A percentile compares a stretch with the other conserved stretches of the same genome.
phyloP scores from a whole-genome alignment of 352 stramenopile genomes.

The Pythium grandisporangium region DNA sequence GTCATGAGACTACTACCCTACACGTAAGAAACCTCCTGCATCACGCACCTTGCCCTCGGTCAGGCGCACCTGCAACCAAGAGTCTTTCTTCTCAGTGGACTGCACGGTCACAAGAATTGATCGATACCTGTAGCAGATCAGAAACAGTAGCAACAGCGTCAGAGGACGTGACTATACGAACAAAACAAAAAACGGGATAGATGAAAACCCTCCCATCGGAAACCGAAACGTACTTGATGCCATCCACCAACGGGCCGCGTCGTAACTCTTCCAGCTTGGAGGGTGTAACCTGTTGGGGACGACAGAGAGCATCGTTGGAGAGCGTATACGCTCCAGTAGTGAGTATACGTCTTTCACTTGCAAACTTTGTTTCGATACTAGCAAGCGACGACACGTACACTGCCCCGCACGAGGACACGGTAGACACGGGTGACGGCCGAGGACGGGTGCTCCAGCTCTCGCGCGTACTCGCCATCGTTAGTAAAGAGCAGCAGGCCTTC shows the following conservation, averaged over 20 bases:
- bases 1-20: background rate
- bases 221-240: constrained; percentile 43
- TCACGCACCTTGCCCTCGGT: constrained; percentile 73
- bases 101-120: constrained; percentile 62
- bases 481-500: constrained; percentile 90
- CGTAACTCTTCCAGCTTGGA: constrained; percentile 77
- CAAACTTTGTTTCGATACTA: too few species aligned
- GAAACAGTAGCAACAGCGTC: background rate
- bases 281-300: constrained; percentile 42
- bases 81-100: constrained; percentile 82
- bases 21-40: background rate
- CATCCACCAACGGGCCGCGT: constrained; percentile 72
- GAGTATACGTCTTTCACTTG: too few species aligned
- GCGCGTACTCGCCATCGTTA: constrained; percentile 87
- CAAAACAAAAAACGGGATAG: too few species aligned
- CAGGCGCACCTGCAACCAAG: constrained; percentile 83
- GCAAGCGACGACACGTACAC: too few species aligned
- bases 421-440: constrained; percentile 71
- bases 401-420: constrained; percentile 74
- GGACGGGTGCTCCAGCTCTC: constrained; percentile 83
- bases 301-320: too few species aligned
- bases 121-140: constrained; percentile 27
- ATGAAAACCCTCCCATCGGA: constrained; percentile 3
- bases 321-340: too few species aligned
- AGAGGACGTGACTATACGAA: background rate